Conservation (phyloP, 495 filamentous ascomycete species). For the Xylaria castorea region DNA sequence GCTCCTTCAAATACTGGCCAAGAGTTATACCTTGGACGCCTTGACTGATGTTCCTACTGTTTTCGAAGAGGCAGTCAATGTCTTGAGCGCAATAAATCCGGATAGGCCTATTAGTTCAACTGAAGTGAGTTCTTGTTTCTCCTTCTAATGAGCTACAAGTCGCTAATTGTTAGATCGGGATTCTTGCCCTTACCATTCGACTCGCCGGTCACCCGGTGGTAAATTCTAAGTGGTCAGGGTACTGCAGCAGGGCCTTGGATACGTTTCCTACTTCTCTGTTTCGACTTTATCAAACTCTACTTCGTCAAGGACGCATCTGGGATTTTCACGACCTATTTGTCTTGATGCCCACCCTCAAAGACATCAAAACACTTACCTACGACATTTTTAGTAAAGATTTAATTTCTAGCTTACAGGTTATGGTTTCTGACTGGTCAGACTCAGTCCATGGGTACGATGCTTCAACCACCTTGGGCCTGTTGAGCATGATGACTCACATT, state of each 20-base stretch:
- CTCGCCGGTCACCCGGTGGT: slow-evolving; percentile 18
- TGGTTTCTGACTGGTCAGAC: slow-evolving; percentile 22
- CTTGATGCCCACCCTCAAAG: slow-evolving; percentile 7
- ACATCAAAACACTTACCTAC: slow-evolving; percentile 16
- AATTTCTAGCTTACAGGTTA: slow-evolving; percentile 14
- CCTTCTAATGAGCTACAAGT: background rate
- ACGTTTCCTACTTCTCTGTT: background rate
- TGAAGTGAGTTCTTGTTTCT: slow-evolving; percentile 2
- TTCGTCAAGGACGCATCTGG: slow-evolving; percentile 27
- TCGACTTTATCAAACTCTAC: slow-evolving; percentile 15
- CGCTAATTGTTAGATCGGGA: slow-evolving; percentile 19
- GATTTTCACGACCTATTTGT: slow-evolving; percentile 22
- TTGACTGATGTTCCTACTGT: background rate
- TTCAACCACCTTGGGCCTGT: slow-evolving; percentile 19
- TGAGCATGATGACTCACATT: slow-evolving; percentile 24
- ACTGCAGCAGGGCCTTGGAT: background rate
- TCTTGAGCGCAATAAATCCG: background rate
- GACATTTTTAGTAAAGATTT: slow-evolving; percentile 16
- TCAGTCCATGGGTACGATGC: slow-evolving; percentile 26
- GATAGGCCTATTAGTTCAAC: slow-evolving; percentile 21
- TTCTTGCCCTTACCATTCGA: slow-evolving; percentile 15
- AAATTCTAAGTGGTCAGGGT: slow-evolving; percentile 13
- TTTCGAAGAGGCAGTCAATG: slow-evolving; percentile 19
- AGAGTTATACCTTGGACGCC: slow-evolving; percentile 15
- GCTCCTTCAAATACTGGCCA: slow-evolving; percentile 1